A percentile compares a stretch with the other conserved stretches of the same genome.
phyloP scores from a whole-genome alignment of 768 basidiomycete species.

The Punctularia strigosozonata region DNA sequence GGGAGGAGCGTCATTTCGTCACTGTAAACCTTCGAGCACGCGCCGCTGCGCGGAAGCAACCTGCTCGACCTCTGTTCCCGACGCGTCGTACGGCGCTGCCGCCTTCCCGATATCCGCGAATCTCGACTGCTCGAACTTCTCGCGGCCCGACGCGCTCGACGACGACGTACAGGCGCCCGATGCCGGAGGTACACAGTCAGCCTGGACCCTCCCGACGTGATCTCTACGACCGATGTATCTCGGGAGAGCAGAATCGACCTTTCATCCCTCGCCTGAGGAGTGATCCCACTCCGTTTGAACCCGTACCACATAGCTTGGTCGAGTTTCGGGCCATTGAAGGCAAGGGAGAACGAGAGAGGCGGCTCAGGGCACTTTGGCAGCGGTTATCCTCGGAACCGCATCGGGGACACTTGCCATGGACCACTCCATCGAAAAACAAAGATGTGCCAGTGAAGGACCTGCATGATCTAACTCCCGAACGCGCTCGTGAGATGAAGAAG shows the following conservation, averaged over 20 bases:
- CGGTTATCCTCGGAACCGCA: no score
- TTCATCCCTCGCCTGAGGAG: conserved; percentile 49
- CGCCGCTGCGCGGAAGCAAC: no score
- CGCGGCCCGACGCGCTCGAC: background rate
- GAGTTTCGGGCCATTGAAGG: conserved; percentile 62
- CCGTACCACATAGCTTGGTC: conserved; percentile 36
- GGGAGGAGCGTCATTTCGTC: no score
- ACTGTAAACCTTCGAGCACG: no score
- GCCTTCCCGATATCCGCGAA: no score
- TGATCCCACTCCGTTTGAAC: conserved; percentile 30
- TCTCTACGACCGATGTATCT: conserved; percentile 37
- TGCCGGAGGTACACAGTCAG: conserved; percentile 7
- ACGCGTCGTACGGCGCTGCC: no score
- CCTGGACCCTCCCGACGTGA: conserved; percentile 31
- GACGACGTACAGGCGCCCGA: conserved; percentile 6
- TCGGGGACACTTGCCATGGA: no score
- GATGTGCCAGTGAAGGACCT: conserved; percentile 9
- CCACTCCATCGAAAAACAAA: no score
- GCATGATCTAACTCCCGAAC: conserved; percentile 30
- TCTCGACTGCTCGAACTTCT: background rate
- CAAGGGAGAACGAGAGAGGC: conserved; percentile 42
- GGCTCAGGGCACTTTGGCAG: conserved; percentile 53
- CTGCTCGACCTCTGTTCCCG: no score
- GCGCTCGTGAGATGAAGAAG: conserved; percentile 50
- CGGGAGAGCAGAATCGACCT: conserved; percentile 42